A percentile compares a stretch with the other conserved stretches of the same genome.
phyloP scores from a whole-genome alignment of 1,284 basidiomycete genomes.

The Gymnopus androsaceus region DNA sequence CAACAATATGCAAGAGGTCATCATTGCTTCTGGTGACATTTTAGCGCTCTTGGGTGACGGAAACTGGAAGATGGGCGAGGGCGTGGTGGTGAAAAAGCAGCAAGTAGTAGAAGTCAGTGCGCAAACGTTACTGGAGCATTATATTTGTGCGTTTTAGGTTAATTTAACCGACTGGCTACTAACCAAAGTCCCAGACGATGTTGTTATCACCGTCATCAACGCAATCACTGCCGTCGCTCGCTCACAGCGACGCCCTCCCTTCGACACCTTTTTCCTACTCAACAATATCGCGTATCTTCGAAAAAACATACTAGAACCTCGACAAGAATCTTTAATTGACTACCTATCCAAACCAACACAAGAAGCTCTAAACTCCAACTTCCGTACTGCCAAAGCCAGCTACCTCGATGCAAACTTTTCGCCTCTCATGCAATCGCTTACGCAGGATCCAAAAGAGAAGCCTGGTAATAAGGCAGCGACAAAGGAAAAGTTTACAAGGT shows the following conservation, averaged over 20 bases:
- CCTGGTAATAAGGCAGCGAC: constrained; percentile 51
- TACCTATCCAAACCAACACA: constrained; percentile 63
- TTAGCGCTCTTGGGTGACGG: constrained; percentile 74
- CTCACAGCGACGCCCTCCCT: constrained; percentile 62
- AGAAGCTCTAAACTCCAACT: constrained; percentile 65
- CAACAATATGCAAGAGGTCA: constrained; percentile 66
- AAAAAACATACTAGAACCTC: constrained; percentile 54
- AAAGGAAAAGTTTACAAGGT: constrained; percentile 79
- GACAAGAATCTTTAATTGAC: constrained; percentile 41
- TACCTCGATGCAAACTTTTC: constrained; percentile 83
- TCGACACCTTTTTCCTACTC: constrained; percentile 73
- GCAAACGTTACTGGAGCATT: constrained; percentile 68
- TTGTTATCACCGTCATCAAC: constrained; percentile 59
- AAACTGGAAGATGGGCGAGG: constrained; percentile 88
- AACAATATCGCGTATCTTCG: constrained; percentile 76
- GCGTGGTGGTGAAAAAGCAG: constrained; percentile 59
- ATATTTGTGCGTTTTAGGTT: constrained; percentile 54
- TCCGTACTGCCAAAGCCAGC: constrained; percentile 74
- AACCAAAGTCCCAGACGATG: constrained; percentile 52
- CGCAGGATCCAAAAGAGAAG: constrained; percentile 64
- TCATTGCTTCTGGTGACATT: constrained; percentile 62
- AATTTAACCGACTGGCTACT: neutral
- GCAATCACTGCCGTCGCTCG: constrained; percentile 64
- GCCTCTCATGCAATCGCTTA: constrained; percentile 69
- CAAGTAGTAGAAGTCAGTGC: constrained; percentile 58